Evolutionary conservation across 2,329 filamentous ascomycete species (phyloP), one percentile per base, ranked within the genome.

Genomic region (Claviceps arundinis): DNA sequence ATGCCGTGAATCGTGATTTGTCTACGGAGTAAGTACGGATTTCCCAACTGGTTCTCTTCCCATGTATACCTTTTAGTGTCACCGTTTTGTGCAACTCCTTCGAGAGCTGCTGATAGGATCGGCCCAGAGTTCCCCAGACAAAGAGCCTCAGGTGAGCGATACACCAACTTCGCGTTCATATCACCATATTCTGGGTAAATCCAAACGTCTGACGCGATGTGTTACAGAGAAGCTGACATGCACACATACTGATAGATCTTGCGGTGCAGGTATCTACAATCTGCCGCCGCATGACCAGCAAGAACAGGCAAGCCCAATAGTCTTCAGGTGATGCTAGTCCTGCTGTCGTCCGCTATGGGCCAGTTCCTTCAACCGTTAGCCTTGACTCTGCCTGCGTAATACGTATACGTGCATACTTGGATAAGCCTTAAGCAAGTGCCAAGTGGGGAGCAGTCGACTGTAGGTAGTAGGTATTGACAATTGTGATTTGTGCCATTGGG

Each of bases 131-230:
- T 22, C 17, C 2, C 7, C 11, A 44, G 24, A 16, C 13, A 14
- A 17, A 44, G 17, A 50, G 47, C 41, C 41, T 52, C 47, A 41
- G 47, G 47, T 50, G 47, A 37, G 47, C 17, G 37, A 45, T 17
- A 16, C 4, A 40, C 24, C 42, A 22, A 9, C 34, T n/a, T n/a
- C 11, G 26, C 44, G 26, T 24, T 24, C 13, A 42, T 47, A 24
- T 17, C 37, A 19, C 46, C 30, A 19, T 19, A 40, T 9, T 13
- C 24, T 19, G n/a, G 22, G 14, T 16, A 11, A 49, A 42, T 38
- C 38, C 14, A 24, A 43, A 24, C 38, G 22, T 19, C 24, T 8
- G 17, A 34, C 22, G 11, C 30, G 24, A 45, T 30, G 30, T 30
- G 22, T 9, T 30, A 16, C 24, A n/a, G 24, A 26, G 14, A 30